Evolutionary conservation across 225 moss, liverwort and hornwort genomes (phyloP), one percentile per base, ranked within the genome.

Genomic region (Pleurozium schreberi): DNA sequence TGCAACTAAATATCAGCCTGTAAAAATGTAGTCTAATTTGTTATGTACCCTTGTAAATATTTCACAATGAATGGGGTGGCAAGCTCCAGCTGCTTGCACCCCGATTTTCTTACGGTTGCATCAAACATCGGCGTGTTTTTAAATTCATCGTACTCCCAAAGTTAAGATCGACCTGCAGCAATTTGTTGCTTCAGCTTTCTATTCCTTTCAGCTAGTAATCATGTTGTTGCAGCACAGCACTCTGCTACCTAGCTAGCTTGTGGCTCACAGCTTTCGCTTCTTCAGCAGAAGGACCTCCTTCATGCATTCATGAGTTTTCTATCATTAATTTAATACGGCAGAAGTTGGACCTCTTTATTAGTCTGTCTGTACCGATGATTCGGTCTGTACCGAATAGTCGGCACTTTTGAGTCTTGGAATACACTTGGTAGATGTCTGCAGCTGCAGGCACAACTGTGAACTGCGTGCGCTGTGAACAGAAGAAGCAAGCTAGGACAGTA

Each of bases 161-260:
- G 93, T n/a, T n/a, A n/a, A n/a, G n/a, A n/a, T n/a, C n/a, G n/a
- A 61, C 95, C 98, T 88, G 95, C 89, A 69, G 90, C 92, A 57
- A 92, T 71, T 80, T 98, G 96, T 65, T 96, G 94, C 42, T 92
- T 87, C 47, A 96, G 82, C 52, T 96, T 98, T 14, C 86, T 92
- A 81, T 89, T 87, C 80, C 97, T 95, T 57, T 93, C 94, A 75
- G 13, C 75, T 76, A 75, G 84, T 90, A 33, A 95, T 86, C 98
- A 96, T 96, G 88, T 98, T 97, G 55, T 95, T 96, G 86, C 95
- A 95, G 55, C 28, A 97, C 90, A 95, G 66, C 28, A 97, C 89
- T 76, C 86, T 89, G 84, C 98, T 96, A 47, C 92, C 95, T 84
- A n/a, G n/a, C n/a, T n/a, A n/a, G n/a, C n/a, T n/a, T 92, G 93